These are phyloP conservation scores for Neurospora terricola DNA, from an alignment of 495 filamentous ascomycete genomes.

Conservation along the genomic window DNA sequence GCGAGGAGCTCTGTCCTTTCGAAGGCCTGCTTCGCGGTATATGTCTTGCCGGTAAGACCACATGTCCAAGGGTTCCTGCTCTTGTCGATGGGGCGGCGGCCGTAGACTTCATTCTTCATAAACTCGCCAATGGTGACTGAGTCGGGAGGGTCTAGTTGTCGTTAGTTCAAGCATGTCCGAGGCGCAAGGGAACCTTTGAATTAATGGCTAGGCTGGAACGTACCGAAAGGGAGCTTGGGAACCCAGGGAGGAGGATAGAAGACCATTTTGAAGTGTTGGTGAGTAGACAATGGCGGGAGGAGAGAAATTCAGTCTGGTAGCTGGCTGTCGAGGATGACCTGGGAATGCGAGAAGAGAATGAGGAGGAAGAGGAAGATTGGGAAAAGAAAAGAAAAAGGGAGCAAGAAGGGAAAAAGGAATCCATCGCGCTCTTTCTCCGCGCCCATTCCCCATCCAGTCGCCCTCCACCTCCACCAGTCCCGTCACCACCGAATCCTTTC, in stretches of 20 bases:
- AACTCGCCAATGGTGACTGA: constrained; percentile 70
- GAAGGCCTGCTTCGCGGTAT: constrained; percentile 54
- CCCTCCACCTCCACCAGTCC: not conserved
- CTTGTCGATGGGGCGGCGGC: constrained; percentile 51
- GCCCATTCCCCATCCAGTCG: not conserved
- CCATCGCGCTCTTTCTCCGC: not conserved
- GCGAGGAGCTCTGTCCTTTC: constrained; percentile 62
- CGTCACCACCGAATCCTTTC: not conserved
- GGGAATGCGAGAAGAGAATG: not conserved
- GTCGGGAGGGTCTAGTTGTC: constrained; percentile 51
- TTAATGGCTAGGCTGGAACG: constrained; percentile 1
- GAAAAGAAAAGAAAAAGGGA: not conserved
- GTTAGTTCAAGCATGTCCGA: constrained; percentile 3
- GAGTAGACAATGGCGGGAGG: not conserved
- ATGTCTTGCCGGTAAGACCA: constrained; percentile 63
- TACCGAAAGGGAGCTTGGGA: constrained; percentile 52
- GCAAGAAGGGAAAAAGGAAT: not conserved
- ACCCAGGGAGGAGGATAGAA: constrained; percentile 64
- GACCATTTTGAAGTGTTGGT: constrained; percentile 49
- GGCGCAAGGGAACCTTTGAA: not conserved
- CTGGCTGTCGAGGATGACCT: not conserved
- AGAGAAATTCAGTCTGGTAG: not conserved
- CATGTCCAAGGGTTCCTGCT: constrained; percentile 74
- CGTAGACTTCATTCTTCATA: constrained; percentile 65
- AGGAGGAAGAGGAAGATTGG: not conserved